Conservation (phyloP, 768 basidiomycete species). For the Amanita molliuscula region DNA sequence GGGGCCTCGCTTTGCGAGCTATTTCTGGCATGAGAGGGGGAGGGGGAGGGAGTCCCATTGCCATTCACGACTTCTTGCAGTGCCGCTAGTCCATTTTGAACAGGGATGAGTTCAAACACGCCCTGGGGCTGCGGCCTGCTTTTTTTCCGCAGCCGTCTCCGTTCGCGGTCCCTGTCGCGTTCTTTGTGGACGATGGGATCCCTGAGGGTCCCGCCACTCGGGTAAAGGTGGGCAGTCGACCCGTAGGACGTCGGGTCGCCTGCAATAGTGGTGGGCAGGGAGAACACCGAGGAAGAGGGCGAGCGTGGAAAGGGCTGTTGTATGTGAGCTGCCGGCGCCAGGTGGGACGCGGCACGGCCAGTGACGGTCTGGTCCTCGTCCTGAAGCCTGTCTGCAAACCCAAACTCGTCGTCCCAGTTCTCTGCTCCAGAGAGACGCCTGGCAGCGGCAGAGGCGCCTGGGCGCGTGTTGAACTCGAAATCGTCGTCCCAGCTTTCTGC, state of each 20-base stretch:
- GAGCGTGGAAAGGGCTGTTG: constrained; percentile 46
- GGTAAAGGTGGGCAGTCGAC: constrained; percentile 25
- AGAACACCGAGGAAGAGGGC: constrained; percentile 57
- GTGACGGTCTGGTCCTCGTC: constrained; percentile 72
- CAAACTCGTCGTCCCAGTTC: constrained; percentile 52
- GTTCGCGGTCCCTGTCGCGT: constrained; percentile 40
- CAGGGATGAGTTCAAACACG: constrained; percentile 38
- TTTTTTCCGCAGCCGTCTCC: constrained; percentile 49
- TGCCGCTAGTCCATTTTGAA: constrained; percentile 3
- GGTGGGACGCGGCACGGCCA: constrained; percentile 34
- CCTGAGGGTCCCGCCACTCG: constrained; percentile 34
- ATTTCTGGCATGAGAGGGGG: constrained; percentile 1
- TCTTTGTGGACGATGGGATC: constrained; percentile 47
- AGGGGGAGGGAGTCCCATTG: not conserved
- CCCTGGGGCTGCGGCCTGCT: constrained; percentile 47
- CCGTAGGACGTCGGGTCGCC: constrained; percentile 30
- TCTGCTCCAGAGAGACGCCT: constrained; percentile 23
- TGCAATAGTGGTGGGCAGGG: constrained; percentile 42
- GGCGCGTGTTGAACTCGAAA: constrained; percentile 19
- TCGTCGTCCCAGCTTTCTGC: constrained; percentile 26
- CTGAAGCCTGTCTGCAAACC: not conserved
- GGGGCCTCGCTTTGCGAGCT: not conserved
- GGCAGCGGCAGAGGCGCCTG: not conserved
- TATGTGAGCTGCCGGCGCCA: no score
- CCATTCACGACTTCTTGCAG: constrained; percentile 9